Percentiles rank a stretch among this genome's conserved stretches.
Conservation (phyloP, 495 filamentous ascomycete species). For the Hypoxylon crocopeplum region DNA sequence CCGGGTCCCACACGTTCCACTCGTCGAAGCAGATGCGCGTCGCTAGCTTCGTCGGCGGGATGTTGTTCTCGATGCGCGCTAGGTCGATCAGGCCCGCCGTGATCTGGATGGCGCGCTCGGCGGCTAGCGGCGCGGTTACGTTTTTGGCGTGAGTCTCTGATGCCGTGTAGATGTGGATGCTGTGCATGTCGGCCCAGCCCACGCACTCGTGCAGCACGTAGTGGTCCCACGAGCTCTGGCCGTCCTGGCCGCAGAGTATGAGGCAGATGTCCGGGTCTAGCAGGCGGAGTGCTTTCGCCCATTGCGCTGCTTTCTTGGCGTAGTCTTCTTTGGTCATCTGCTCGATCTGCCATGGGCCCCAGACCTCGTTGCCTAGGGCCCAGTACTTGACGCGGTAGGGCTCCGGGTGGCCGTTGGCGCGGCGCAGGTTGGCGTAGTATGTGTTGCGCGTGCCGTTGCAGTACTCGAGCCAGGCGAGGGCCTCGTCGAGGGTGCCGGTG, state of each 20-base stretch:
- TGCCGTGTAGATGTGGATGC: conserved; percentile 72
- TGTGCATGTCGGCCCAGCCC: conserved; percentile 72
- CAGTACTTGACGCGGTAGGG: conserved; percentile 73
- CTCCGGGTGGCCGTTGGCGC: conserved; percentile 72
- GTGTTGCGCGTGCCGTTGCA: conserved; percentile 77
- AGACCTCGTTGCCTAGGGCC: conserved; percentile 74
- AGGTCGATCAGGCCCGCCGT: conserved; percentile 73
- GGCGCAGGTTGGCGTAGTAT: conserved; percentile 77
- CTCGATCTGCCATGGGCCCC: conserved; percentile 81
- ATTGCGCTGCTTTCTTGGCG: conserved; percentile 76
- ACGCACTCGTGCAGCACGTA: conserved; percentile 74
- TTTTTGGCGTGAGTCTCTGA: conserved; percentile 60
- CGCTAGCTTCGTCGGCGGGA: conserved; percentile 60
- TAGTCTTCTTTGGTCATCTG: conserved; percentile 79
- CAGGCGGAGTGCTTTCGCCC: conserved; percentile 81
- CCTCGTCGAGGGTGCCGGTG: conserved; percentile 77
- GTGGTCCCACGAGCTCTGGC: conserved; percentile 72
- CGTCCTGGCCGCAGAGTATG: conserved; percentile 75
- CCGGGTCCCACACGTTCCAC: conserved; percentile 84
- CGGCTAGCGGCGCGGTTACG: conserved; percentile 69
- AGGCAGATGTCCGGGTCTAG: conserved; percentile 70
- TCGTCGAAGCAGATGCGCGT: conserved; percentile 84
- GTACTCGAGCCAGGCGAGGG: conserved; percentile 81
- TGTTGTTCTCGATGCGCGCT: conserved; percentile 71
- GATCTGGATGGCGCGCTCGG: conserved; percentile 78